These are phyloP conservation scores for Candida tibetensis DNA, from an alignment of 805 yeast genomes.

Conservation along the genomic window DNA sequence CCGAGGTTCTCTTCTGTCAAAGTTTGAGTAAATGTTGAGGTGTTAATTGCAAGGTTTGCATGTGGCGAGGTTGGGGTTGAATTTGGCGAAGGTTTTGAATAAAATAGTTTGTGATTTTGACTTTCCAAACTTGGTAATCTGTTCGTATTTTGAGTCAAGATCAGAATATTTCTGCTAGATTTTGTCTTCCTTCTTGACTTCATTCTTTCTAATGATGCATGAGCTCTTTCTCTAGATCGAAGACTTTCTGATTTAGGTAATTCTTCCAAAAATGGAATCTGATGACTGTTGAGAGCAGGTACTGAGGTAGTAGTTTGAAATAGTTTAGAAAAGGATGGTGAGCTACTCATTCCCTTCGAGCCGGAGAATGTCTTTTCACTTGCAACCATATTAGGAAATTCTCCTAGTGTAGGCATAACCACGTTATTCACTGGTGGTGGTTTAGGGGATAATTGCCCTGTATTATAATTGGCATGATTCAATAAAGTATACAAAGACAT, in stretches of 20 bases:
- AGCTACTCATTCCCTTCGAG: not conserved
- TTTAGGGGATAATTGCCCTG: conserved; percentile 5
- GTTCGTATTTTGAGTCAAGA: conserved; percentile 20
- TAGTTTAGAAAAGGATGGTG: conserved; percentile 1
- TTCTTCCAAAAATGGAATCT: conserved; percentile 23
- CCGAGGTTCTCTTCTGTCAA: not conserved
- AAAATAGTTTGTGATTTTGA: conserved; percentile 3
- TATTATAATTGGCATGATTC: conserved; percentile 28
- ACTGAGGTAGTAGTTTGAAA: conserved; percentile 3
- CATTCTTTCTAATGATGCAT: conserved; percentile 62
- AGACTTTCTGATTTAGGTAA: conserved; percentile 25
- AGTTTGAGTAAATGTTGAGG: not conserved
- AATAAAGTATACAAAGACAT: conserved; percentile 64
- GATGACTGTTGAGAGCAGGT: conserved; percentile 1
- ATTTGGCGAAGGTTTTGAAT: conserved; percentile 13
- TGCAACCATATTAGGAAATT: conserved; percentile 38
- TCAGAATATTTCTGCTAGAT: conserved; percentile 25
- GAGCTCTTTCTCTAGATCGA: conserved; percentile 60
- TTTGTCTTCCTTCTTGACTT: conserved; percentile 56
- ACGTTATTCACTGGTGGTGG: conserved; percentile 13
- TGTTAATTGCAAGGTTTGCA: conserved; percentile 6
- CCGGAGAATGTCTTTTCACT: conserved; percentile 29
- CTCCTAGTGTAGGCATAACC: conserved; percentile 42
- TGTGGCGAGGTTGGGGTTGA: conserved; percentile 22
- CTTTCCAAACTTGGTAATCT: conserved; percentile 23